Evolutionary conservation across 2,329 filamentous ascomycete species (phyloP).

Genomic region (Fusarium musae): DNA sequence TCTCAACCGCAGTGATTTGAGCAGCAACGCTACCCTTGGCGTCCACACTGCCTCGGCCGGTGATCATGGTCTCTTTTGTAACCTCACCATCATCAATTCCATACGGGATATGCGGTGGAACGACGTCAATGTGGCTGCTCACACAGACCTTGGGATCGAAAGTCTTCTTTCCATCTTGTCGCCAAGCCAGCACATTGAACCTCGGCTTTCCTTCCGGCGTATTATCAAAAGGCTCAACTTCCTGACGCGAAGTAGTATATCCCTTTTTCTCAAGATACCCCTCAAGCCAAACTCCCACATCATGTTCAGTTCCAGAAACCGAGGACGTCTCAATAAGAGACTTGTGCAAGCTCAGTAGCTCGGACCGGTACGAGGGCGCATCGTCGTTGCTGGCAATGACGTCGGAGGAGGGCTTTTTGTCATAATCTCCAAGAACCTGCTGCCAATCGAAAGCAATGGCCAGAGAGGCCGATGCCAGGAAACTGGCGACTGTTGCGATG

Average conservation of each 20-base stretch:
- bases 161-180: slow-evolving; percentile 50
- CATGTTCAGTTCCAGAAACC: slow-evolving; percentile 74
- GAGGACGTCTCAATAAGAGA: slow-evolving; percentile 80
- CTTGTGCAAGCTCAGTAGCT: slow-evolving; percentile 78
- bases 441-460: slow-evolving; percentile 22
- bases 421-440: slow-evolving; percentile 10
- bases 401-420: not conserved
- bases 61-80: slow-evolving; percentile 64
- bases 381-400: not conserved
- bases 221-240: slow-evolving; percentile 49
- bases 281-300: slow-evolving; percentile 75
- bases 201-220: slow-evolving; percentile 44
- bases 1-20: slow-evolving; percentile 75
- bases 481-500: slow-evolving; percentile 13
- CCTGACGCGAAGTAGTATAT: slow-evolving; percentile 58
- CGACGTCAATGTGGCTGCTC: slow-evolving; percentile 84
- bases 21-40: slow-evolving; percentile 77
- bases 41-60: slow-evolving; percentile 79
- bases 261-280: slow-evolving; percentile 67
- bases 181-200: slow-evolving; percentile 83
- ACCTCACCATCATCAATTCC: slow-evolving; percentile 61
- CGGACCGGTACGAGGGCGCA: slow-evolving; percentile 53
- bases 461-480: slow-evolving; percentile 26
- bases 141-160: slow-evolving; percentile 71
- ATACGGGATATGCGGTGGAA: slow-evolving; percentile 79